Evolutionary conservation across 139 green algal genomes (phyloP), one percentile per base, ranked within the genome.

Genomic region (Chlorella ohadii): DNA sequence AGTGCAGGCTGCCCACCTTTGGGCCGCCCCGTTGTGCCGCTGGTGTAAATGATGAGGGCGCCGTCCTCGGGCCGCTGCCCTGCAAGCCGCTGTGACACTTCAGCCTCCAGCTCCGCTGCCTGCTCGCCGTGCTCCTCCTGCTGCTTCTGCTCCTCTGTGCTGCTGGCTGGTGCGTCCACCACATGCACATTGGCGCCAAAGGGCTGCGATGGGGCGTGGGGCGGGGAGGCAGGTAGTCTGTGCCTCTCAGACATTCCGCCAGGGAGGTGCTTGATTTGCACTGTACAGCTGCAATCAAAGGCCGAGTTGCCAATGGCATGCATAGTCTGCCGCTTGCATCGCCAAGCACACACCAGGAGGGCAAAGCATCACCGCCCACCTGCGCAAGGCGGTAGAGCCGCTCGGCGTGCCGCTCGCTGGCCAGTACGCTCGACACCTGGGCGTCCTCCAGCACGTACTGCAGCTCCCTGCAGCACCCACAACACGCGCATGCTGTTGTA

Each of bases 21-120:
- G 25, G 97, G 97, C 39, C 87, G 87, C 0, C 97, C 97, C 0
- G 97, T 99, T 28, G 97, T 99, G 44, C 97, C 97, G 84, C 94
- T 98, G 17, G 97, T 99, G 92, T 99, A 99, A 7, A 99, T 94
- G 72, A 99, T 94, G 28, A 99, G 87, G 6, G 96, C 93, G 7
- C 92, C 94, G 1, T 85, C 70, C 7, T 89, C 68, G 1, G 33
- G 33, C 0, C 28, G 41, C 47, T 51, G 57, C 47, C 66, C 66
- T 47, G 11, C 47, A 31, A 84, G 66, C 33, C 51, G 79, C 47
- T 27, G 11, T 47, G 34, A n/a, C 23, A 84, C 79, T 47, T 67
- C 41, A n/a, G 19, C 38, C n/a, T 28, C 27, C 61, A 83, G 28
- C 44, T 56, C 57, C 38, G 4, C 56, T 0, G 16, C 34, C 56